Base-by-base conservation (phyloP, 1,139 yeast genomes). In the Nakaseomyces nivariensis region DNA sequence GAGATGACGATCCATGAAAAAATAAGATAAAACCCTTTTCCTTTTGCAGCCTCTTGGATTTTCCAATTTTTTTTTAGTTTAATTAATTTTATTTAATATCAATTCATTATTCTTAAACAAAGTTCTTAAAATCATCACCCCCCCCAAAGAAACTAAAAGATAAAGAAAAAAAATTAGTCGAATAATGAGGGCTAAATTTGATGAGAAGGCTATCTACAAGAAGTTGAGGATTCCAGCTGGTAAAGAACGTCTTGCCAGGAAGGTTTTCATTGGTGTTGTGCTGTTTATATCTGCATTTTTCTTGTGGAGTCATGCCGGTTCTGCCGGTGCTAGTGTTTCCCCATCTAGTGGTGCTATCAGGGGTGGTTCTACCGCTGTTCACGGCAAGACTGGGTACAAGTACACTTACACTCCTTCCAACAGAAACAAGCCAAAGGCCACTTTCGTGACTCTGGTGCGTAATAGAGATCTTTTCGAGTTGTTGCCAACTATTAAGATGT, bases 361-460 rank as follows among this genome's bases (percentile, higher is more conserved):
- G 13, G 38, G 46, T 11, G 25, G 17, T 4, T 27, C 38, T 8
- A 45, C 47, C 13, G 40, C 47, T 8, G 13, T 37, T n/a, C 26
- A 42, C 4, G 47, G 47, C 7, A 37, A 34, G 32, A 29, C 47
- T 13, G 64, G 62, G 3, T 54, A 47, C 48, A 55, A 56, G 43
- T 58, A 58, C 48, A 51, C 55, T 37, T 64, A 64, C 50, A 48
- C 52, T 5, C 11, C 66, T 46, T 55, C 56, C 32, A 13, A 29
- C 13, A n/a, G 25, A 6, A 13, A 29, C 25, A 63, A 59, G 52
- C 79, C 72, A 48, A 79, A 78, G 56, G 94, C 92, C 3, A 81
- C 90, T 0, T 79, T 87, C 58, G 81, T 86, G 50, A 77, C 89
- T 8, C 68, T 88, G 50, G 90, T 86, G 38, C 73, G 94, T 55